Percentiles rank a stretch among this genome's conserved stretches.
Evolutionary conservation across 2,329 filamentous ascomycete genomes (phyloP).

Genomic region (Lachnellula suecica): DNA sequence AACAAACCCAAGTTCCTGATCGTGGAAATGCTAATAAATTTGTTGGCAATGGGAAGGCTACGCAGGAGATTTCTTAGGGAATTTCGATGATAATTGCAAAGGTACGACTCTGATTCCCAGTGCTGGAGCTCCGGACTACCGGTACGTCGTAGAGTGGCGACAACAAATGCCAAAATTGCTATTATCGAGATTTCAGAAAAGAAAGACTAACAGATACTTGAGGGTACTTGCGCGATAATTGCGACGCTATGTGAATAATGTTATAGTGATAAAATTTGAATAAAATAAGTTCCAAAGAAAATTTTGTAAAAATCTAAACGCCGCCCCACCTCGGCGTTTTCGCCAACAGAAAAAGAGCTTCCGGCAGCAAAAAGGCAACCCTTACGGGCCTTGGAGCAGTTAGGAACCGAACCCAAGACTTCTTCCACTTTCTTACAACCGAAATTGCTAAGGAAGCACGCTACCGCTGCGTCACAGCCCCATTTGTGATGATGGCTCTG

Average conservation of each 20-base stretch:
- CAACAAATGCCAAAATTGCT: no score
- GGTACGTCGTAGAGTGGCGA: no score
- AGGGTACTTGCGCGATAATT: not conserved
- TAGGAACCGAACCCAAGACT: not conserved
- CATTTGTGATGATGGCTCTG: not conserved
- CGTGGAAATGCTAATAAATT: no score
- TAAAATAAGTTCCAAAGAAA: not conserved
- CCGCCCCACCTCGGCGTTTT: not conserved
- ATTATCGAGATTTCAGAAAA: no score
- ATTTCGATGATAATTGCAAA: no score
- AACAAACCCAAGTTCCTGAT: no score
- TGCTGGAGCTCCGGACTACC: no score
- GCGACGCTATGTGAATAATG: no score
- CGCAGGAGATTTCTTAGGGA: no score
- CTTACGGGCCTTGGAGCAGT: not conserved
- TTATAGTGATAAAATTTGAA: no score
- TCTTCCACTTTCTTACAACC: not conserved
- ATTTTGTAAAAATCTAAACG: not conserved
- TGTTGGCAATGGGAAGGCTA: no score
- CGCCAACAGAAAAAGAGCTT: not conserved
- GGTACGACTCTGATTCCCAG: no score
- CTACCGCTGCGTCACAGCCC: constrained; percentile 1
- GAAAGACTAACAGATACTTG: not conserved
- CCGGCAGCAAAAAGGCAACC: not conserved
- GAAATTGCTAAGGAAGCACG: not conserved